phyloP scores from a whole-genome alignment of 352 stramenopile genomes.

The Lagenidium giganteum region DNA sequence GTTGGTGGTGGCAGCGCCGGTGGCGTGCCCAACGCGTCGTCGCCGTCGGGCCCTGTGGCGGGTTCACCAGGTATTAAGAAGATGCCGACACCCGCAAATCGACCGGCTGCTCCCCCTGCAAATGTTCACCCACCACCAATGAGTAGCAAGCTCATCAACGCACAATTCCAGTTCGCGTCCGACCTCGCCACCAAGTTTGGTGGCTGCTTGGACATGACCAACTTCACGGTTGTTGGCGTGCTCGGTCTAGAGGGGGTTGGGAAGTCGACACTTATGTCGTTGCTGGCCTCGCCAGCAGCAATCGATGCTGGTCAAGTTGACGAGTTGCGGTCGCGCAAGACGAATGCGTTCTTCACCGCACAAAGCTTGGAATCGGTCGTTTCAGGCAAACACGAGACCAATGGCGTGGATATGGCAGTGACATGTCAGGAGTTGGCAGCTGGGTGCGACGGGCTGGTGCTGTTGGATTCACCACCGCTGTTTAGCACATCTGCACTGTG shows the following conservation, averaged over 20 bases:
- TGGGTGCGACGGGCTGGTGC: conserved; percentile 33
- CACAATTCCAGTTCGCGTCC: conserved; percentile 50
- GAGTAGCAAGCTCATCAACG: conserved; percentile 51
- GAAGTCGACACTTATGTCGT: conserved; percentile 68
- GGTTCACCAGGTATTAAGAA: conserved; percentile 13
- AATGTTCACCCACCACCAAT: conserved; percentile 12
- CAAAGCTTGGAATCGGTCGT: conserved; percentile 35
- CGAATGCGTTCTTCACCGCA: conserved; percentile 23
- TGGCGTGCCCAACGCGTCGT: conserved; percentile 12
- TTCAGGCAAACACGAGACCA: conserved; percentile 31
- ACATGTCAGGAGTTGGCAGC: conserved; percentile 21
- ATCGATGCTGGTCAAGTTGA: not conserved
- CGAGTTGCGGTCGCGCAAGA: conserved; percentile 3
- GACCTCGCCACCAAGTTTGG: conserved; percentile 49
- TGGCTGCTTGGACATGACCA: conserved; percentile 54
- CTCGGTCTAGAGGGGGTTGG: conserved; percentile 64
- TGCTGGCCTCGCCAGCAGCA: conserved; percentile 21
- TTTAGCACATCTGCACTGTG: conserved; percentile 53
- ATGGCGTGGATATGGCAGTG: conserved; percentile 54
- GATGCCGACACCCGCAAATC: not conserved
- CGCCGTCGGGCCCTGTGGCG: conserved; percentile 12
- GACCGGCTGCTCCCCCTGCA: not conserved
- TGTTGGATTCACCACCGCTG: conserved; percentile 67
- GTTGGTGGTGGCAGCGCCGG: too few species aligned
- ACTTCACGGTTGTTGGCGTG: conserved; percentile 64